Evolutionary conservation across 2,329 filamentous ascomycete species (phyloP), one percentile per base, ranked within the genome.

Genomic region (Phoma sp.): DNA sequence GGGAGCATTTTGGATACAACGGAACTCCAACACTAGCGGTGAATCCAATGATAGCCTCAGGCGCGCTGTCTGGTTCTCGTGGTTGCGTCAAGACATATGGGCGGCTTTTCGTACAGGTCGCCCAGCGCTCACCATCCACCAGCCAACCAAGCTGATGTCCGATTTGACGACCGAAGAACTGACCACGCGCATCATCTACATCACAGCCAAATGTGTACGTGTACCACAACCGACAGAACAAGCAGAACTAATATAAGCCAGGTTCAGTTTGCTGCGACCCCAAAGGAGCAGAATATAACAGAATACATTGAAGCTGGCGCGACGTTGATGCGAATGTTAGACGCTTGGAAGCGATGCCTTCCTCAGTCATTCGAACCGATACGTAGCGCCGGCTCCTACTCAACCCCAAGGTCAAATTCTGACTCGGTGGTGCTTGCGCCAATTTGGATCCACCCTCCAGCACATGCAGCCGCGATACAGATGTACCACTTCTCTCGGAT

Each of bases 51-150:
- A 81, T 0, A 83, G 84, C 0, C 72, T 88, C 0, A 78, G 81
- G 28, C 80, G 83, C 50, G 82, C 84, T 0, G 82, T 85, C 0
- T 88, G 85, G 85, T 88, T 86, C 85, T 81, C 83, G 0, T 88
- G 85, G 85, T 72, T 88, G 4, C 76, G 84, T 20, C 85, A 88
- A 65, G 85, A 88, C 62, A 78, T 86, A 0, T 88, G 85, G 84
- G 85, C 83, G 2, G 84, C 85, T 0, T 86, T 87, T 57, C 77
- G 83, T 0, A 84, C 87, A 59, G 77, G 78, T 18, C 74, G 85
- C 5, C 78, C 80, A 3, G 79, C 80, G 6, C 80, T 86, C 59
- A 86, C 79, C 36, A 84, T 85, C 47, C 87, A 84, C 80, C 77
- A 76, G 40, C 84, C 84, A 0, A 80, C 76, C 6, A 81, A 79